Base-by-base conservation (phyloP, 495 filamentous ascomycete genomes). In the Talaromyces adpressus region DNA sequence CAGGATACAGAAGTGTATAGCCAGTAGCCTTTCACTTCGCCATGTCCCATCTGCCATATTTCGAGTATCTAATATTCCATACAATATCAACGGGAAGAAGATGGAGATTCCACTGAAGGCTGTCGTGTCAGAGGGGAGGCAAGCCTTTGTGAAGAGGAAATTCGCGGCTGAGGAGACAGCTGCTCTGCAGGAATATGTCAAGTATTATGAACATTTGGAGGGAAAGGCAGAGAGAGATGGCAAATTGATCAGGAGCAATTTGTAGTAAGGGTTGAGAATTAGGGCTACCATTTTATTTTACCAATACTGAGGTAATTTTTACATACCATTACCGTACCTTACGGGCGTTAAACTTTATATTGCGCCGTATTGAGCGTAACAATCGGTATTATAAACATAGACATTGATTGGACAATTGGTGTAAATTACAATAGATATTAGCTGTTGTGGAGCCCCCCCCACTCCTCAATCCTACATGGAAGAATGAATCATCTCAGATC, bases 61-160 rank as follows among this genome's bases (percentile, higher is more conserved):
- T 57, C 54, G 11, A 18, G 54, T 57, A n/a, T 57, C 54, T 32
- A 9, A n/a, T 29, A 57, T 57, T 32, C 89, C 89, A 34, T 88
- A 84, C 3, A 92, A 89, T 4, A 82, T 91, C 53, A 92, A 91
- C 71, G 71, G 87, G n/a, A 92, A 92, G 66, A 92, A 91, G 70
- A 86, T 92, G 12, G 89, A 92, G 69, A 70, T 90, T 27, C 86
- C 89, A 12, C 83, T 91, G 6, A 91, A 91, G 77, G 85, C 88
- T 71, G 87, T 91, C 59, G 81, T 92, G 2, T 88, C 82, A 57
- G 27, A 57, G 16, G 54, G 54, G 25, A 57, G 25, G 23, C 54
- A 32, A 18, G 54, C 27, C 14, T 32, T 57, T 57, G 54, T 18
- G 54, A 57, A 57, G n/a, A 27, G 54, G 54, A 57, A 57, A 7